Percentiles rank a stretch among this genome's conserved stretches.
Conservation (phyloP, 495 filamentous ascomycete species). For the Pyrenopolyporus hunteri region DNA sequence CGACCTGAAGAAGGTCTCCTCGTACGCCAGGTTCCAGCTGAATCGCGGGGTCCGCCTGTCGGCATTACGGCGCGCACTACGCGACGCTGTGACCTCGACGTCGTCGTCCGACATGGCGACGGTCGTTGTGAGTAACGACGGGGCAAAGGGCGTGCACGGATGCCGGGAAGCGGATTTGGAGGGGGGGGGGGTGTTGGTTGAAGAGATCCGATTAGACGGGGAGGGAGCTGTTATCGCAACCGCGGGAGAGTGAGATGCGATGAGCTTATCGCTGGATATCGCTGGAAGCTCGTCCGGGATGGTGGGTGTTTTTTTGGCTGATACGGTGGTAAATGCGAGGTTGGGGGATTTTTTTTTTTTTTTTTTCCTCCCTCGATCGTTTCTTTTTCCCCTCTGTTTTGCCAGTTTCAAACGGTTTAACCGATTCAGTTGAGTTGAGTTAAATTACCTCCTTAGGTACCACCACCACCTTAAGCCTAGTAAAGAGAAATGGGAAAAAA, state of each 20-base stretch:
- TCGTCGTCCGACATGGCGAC: constrained; percentile 37
- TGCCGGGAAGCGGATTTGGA: background rate
- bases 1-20: constrained; percentile 58
- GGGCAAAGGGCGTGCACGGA: too few species aligned
- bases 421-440: too few species aligned
- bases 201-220: constrained; percentile 4
- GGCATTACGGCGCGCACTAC: constrained; percentile 40
- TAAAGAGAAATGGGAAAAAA: too few species aligned
- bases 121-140: background rate
- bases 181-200: background rate
- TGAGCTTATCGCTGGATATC: constrained; percentile 6
- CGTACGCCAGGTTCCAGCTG: constrained; percentile 56
- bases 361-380: too few species aligned
- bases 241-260: background rate
- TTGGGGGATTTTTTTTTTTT: background rate
- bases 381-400: too few species aligned
- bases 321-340: constrained; percentile 10
- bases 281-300: constrained; percentile 6
- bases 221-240: constrained; percentile 8
- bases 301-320: background rate
- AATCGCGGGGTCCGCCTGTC: constrained; percentile 57
- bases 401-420: constrained; percentile 12
- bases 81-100: constrained; percentile 30
- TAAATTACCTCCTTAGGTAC: too few species aligned
- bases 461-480: too few species aligned